Evolutionary conservation across 495 filamentous ascomycete species (phyloP).

Genomic region (Lindgomyces ingoldianus): DNA sequence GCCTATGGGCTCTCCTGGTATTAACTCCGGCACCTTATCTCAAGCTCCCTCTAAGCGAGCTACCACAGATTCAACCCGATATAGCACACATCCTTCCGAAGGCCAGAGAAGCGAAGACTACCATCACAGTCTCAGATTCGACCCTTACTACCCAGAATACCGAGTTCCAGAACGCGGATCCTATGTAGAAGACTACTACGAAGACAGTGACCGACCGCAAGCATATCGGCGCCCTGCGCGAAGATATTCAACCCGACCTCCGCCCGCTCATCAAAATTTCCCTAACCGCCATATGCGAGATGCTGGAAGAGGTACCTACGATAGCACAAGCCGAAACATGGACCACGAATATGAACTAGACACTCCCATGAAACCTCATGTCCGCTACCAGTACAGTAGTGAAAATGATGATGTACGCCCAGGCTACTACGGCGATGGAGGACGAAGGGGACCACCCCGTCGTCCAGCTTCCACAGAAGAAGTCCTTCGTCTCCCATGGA

Average conservation of each 20-base stretch:
- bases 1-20: not conserved
- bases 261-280: constrained; percentile 5
- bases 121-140: constrained; percentile 2
- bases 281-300: not conserved
- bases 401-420: not conserved
- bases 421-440: not conserved
- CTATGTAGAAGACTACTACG: constrained; percentile 21
- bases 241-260: constrained; percentile 7
- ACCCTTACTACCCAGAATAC: constrained; percentile 12
- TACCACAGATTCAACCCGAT: not conserved
- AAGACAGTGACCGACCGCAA: constrained; percentile 11
- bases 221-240: constrained; percentile 12
- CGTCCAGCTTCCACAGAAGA: constrained; percentile 13
- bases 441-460: constrained; percentile 13
- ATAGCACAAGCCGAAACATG: constrained; percentile 6
- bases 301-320: not conserved
- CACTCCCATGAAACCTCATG: constrained; percentile 11
- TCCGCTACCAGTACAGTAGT: constrained; percentile 14
- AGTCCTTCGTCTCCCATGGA: constrained; percentile 30
- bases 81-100: not conserved
- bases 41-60: not conserved
- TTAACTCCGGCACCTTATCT: not conserved
- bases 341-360: constrained; percentile 25
- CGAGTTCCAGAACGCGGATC: constrained; percentile 1
- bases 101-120: not conserved